Conservation (phyloP, 176 grass and related monocot species). For the Rhipidocladum racemiflorum region DNA sequence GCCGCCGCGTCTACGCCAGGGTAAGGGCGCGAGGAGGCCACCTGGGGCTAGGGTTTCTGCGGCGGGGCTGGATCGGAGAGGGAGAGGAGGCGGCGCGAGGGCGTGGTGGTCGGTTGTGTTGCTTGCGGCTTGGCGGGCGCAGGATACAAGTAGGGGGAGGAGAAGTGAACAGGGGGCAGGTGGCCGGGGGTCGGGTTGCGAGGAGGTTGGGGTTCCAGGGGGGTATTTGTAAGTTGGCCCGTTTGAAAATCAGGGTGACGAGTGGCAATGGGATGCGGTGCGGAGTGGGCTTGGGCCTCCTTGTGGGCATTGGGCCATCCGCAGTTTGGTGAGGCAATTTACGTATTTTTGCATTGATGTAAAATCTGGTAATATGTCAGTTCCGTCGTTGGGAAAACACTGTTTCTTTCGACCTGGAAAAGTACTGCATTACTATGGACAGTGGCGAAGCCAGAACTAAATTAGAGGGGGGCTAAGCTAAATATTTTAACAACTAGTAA, state of each 20-base stretch:
- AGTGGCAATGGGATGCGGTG: not conserved
- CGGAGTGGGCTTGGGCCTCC: not conserved
- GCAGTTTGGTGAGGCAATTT: not conserved
- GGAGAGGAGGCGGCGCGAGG: not conserved
- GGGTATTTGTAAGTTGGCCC: not conserved
- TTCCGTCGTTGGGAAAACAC: not conserved
- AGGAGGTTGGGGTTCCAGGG: slow-evolving; percentile 20
- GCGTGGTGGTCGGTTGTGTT: slow-evolving; percentile 20
- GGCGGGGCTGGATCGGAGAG: slow-evolving; percentile 17
- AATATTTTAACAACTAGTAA: too few species aligned
- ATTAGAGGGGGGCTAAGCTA: too few species aligned
- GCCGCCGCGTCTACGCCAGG: not conserved
- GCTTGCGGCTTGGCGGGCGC: slow-evolving; percentile 45
- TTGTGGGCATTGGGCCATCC: not conserved
- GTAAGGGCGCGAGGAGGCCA: not conserved
- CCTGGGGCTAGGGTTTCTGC: not conserved
- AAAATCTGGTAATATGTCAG: not conserved
- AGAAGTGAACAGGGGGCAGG: not conserved
- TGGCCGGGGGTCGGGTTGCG: not conserved
- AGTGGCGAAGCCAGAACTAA: too few species aligned
- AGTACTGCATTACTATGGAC: not conserved
- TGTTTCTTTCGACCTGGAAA: not conserved
- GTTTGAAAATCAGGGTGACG: slow-evolving; percentile 50
- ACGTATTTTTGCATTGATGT: not conserved
- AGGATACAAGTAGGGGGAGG: slow-evolving; percentile 24